Evolutionary conservation across 2,329 filamentous ascomycete species (phyloP), one percentile per base, ranked within the genome.

Genomic region (Arthrocladium fulminans): DNA sequence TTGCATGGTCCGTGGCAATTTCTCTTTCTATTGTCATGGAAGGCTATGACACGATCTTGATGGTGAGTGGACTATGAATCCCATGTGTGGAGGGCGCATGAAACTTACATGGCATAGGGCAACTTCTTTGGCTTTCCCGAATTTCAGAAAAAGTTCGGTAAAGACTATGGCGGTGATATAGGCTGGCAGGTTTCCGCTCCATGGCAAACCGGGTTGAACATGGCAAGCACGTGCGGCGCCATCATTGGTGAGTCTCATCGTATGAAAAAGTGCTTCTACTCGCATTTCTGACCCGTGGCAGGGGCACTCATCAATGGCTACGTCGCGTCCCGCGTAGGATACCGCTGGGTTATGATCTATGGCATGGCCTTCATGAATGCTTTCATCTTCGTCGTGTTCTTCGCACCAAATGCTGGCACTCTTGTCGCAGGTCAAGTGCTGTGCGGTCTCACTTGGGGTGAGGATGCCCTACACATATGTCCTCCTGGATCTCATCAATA

Each of bases 21-120:
- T 89, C 84, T 15, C 89, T 86, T 0, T 88, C 84, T 63, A 92
- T 94, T 61, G 81, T 80, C 59, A 94, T 94, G 88, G 88, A 94
- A 66, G 88, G 86, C 27, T 94, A 35, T 15, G 32, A 35, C 17
- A 35, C 32, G n/a, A 35, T 35, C n/a, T 15, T 35, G 6, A 35
- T 35, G 32, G 32, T 35, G 17, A 35, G 32, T 5, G 32, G 6
- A 5, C 27, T 13, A 13, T 29, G 7, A n/a, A n/a, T n/a, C n/a
- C n/a, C n/a, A n/a, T n/a, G n/a, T n/a, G n/a, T n/a, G n/a, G n/a
- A n/a, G n/a, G 59, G 86, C 83, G 13, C 32, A 35, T n/a, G 17
- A 8, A 6, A n/a, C 6, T 35, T 5, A 15, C 17, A 5, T 35
- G 4, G 13, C 32, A 13, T 7, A 35, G 32, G 32, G 32, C 70